A percentile compares a stretch with the other conserved stretches of the same genome.
These are phyloP conservation scores for Trichoderma endophyticum DNA, from an alignment of 2,329 filamentous ascomycete genomes.

Conservation along the genomic window DNA sequence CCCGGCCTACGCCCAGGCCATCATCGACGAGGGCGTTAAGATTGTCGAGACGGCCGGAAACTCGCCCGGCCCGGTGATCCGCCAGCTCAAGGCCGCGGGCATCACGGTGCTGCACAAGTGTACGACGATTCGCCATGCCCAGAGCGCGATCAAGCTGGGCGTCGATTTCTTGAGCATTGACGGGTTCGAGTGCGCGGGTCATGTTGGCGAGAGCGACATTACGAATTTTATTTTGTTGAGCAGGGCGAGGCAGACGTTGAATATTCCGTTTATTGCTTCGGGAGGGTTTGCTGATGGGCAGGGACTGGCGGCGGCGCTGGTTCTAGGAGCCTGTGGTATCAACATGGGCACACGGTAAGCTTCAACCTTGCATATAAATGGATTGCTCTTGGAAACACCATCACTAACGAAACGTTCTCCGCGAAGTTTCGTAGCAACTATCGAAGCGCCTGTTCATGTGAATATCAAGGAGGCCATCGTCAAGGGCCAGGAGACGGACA, in stretches of 20 bases:
- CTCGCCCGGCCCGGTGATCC: conserved; percentile 82
- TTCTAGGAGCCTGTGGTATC: conserved; percentile 85
- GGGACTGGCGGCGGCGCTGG: conserved; percentile 85
- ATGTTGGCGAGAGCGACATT: conserved; percentile 83
- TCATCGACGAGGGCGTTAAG: conserved; percentile 87
- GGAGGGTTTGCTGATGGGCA: conserved; percentile 95
- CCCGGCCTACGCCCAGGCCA: conserved; percentile 81
- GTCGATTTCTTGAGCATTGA: conserved; percentile 97
- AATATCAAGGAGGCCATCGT: conserved; percentile 96
- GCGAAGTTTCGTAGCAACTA: conserved; percentile 73
- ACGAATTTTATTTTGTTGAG: conserved; percentile 87
- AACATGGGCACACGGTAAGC: conserved; percentile 88
- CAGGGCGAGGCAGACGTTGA: conserved; percentile 77
- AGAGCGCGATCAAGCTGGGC: conserved; percentile 86
- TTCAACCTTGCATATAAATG: neutral
- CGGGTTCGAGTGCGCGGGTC: conserved; percentile 93
- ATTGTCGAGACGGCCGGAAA: conserved; percentile 94
- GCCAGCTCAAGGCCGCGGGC: conserved; percentile 76
- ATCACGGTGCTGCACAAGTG: conserved; percentile 92
- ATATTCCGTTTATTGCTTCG: conserved; percentile 89
- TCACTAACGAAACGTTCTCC: neutral
- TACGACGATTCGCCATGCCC: conserved; percentile 90
- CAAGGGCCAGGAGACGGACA: conserved; percentile 83
- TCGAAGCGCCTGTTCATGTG: conserved; percentile 85
- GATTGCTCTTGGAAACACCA: neutral